Evolutionary conservation across 371 early-diverging fungal species (phyloP).

Genomic region (Haplosporangium sp.): DNA sequence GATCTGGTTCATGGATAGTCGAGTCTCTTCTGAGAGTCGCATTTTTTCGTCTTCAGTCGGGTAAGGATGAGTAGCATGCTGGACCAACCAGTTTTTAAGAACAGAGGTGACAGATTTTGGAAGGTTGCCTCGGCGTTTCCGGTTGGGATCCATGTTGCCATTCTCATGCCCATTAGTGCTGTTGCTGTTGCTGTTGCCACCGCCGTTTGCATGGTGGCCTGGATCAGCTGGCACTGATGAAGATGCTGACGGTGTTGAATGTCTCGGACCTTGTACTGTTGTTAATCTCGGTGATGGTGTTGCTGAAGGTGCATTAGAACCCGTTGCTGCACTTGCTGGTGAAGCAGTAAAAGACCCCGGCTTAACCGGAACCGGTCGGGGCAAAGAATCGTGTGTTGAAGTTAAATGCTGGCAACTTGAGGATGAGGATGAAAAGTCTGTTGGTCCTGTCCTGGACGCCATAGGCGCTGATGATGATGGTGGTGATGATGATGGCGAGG

Average conservation of each 20-base stretch:
- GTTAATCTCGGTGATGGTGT: constrained; percentile 2
- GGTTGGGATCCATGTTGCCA: constrained; percentile 25
- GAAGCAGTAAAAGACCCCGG: constrained; percentile 9
- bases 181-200: constrained; percentile 2
- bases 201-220: background rate
- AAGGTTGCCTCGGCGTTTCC: constrained; percentile 67
- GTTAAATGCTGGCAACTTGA: background rate
- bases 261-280: background rate
- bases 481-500: constrained; percentile 10
- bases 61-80: constrained; percentile 83
- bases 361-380: constrained; percentile 36
- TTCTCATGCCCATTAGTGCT: background rate
- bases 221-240: background rate
- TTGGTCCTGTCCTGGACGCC: background rate
- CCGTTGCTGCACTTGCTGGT: background rate
- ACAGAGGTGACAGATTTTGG: constrained; percentile 72
- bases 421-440: constrained; percentile 1
- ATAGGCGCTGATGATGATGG: constrained; percentile 3
- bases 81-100: constrained; percentile 78
- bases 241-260: background rate
- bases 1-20: constrained; percentile 79
- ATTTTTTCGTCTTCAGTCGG: constrained; percentile 85
- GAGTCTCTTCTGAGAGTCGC: constrained; percentile 68
- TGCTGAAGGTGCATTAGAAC: background rate
- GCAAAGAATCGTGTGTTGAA: constrained; percentile 10